Evolutionary conservation across 768 basidiomycete species (phyloP).

Genomic region (Leccinellum rugosiceps): DNA sequence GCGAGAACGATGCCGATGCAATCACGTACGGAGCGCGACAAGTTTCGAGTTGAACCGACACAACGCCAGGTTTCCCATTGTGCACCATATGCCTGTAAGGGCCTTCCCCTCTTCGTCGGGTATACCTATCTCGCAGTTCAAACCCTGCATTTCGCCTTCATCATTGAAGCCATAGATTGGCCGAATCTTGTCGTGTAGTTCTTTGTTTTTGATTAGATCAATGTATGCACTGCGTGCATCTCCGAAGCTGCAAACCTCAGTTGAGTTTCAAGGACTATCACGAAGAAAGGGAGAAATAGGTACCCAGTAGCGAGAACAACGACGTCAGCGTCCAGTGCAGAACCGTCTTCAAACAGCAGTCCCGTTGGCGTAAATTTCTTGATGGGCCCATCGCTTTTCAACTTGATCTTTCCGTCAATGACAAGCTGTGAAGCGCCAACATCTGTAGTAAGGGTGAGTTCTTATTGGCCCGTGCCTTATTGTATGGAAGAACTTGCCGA

Average conservation of each 20-base stretch:
- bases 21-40: constrained; percentile 56
- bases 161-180: constrained; percentile 31
- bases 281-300: constrained; percentile 9
- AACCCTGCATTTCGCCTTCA: constrained; percentile 29
- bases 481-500: constrained; percentile 38
- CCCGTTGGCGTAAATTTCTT: constrained; percentile 34
- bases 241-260: constrained; percentile 10
- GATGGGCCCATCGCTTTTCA: constrained; percentile 28
- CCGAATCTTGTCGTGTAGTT: constrained; percentile 19
- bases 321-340: constrained; percentile 46
- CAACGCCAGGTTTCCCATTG: constrained; percentile 61
- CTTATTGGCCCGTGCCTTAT: background rate
- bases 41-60: constrained; percentile 69
- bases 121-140: constrained; percentile 49
- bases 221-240: constrained; percentile 17
- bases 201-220: constrained; percentile 19
- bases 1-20: background rate
- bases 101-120: constrained; percentile 13
- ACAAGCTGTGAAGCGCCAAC: constrained; percentile 42
- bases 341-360: constrained; percentile 26
- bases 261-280: background rate
- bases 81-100: constrained; percentile 45
- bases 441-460: constrained; percentile 23
- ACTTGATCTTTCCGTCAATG: constrained; percentile 46
- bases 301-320: constrained; percentile 26